These are phyloP conservation scores for Microcos paniculata DNA, from an alignment of 345 rosid species.

Conservation along the genomic window DNA sequence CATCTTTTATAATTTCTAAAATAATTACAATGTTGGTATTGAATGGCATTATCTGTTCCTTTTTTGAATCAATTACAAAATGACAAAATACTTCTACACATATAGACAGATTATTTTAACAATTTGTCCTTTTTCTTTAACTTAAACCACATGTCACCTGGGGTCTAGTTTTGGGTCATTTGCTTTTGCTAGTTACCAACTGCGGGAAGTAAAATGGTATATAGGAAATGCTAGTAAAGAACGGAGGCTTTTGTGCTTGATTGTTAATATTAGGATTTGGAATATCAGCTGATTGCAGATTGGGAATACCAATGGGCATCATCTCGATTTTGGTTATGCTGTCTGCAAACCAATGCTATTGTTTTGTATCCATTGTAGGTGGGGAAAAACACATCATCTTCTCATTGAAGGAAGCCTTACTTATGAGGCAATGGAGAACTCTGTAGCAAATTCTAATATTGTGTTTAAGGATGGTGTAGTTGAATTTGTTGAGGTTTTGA, in stretches of 20 bases:
- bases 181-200: background rate
- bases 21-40: background rate
- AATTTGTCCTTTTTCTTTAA: background rate
- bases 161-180: background rate
- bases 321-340: background rate
- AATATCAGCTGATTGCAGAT: conserved; percentile 70
- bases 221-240: background rate
- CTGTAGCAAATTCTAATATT: conserved; percentile 60
- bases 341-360: background rate
- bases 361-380: conserved; percentile 45
- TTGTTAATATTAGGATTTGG: background rate
- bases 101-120: background rate
- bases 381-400: conserved; percentile 83
- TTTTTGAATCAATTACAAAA: background rate
- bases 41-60: background rate
- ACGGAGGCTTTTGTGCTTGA: background rate
- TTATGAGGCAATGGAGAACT: conserved; percentile 64
- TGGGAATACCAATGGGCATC: conserved; percentile 52
- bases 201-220: background rate
- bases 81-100: background rate
- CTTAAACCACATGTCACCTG: no score
- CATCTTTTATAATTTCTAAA: no score
- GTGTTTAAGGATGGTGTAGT: conserved; percentile 82
- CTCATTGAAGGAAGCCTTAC: conserved; percentile 88
- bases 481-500: conserved; percentile 69